Evolutionary conservation across 805 yeast species (phyloP).

Genomic region (Yarrowia sp.): DNA sequence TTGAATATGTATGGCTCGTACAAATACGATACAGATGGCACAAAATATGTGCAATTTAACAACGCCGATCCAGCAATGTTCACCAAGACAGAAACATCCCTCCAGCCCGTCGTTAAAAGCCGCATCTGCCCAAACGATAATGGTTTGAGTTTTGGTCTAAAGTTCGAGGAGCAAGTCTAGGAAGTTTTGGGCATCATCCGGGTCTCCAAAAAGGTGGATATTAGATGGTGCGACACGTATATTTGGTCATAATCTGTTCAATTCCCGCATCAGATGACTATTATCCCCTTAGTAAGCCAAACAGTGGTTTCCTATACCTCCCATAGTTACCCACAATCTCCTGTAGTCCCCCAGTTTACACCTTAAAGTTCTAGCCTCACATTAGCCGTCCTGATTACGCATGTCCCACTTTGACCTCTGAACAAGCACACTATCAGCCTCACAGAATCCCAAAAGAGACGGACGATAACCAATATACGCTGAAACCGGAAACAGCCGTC

Average conservation of each 20-base stretch:
- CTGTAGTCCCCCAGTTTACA: not conserved
- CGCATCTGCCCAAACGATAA: not conserved
- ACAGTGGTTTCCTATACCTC: no score
- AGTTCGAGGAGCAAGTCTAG: not conserved
- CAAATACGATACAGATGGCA: no score
- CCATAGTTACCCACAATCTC: no score
- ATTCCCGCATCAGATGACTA: not conserved
- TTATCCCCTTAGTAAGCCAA: no score
- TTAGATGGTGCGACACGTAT: no score
- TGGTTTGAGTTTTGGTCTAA: not conserved
- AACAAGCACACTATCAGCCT: conserved; percentile 10
- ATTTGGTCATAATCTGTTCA: not conserved
- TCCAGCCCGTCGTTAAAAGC: conserved; percentile 17
- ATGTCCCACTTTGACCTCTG: not conserved
- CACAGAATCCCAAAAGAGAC: conserved; percentile 5
- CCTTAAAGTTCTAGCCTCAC: conserved; percentile 1
- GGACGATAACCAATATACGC: not conserved
- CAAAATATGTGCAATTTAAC: no score
- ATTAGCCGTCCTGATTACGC: not conserved
- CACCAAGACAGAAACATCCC: not conserved
- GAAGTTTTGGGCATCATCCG: no score
- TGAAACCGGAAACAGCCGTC: conserved; percentile 7
- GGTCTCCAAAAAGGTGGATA: no score
- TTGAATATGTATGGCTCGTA: no score
- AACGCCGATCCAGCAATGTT: conserved; percentile 21